These are phyloP conservation scores for Citrullus colocynthis DNA, from an alignment of 306 rosid species.

Conservation along the genomic window DNA sequence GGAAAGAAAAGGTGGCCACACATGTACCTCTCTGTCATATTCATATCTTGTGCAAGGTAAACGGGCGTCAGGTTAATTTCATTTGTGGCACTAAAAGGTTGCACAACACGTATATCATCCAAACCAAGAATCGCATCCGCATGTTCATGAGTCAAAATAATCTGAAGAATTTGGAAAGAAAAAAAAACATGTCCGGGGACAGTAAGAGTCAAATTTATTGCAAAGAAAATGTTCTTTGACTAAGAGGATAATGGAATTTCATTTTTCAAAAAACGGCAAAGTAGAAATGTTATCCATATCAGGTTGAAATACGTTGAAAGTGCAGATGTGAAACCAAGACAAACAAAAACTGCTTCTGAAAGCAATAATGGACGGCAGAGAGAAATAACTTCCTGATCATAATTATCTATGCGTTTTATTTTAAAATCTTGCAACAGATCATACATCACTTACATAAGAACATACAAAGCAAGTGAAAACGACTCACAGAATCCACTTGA, in stretches of 20 bases:
- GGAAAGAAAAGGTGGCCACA: neutral
- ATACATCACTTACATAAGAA: neutral
- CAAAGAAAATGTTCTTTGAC: neutral
- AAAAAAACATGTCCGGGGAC: neutral
- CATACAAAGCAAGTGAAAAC: neutral
- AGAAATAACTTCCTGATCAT: neutral
- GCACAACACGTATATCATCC: constrained; percentile 82
- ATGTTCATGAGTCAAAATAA: constrained; percentile 92
- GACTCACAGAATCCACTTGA: constrained; percentile 70
- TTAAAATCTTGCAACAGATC: neutral
- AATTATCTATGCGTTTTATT: neutral
- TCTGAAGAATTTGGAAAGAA: constrained; percentile 23
- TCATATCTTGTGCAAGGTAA: constrained; percentile 55
- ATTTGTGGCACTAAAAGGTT: constrained; percentile 68
- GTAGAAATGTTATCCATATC: neutral
- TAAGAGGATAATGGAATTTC: neutral
- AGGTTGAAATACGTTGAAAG: neutral
- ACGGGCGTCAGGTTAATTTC: constrained; percentile 67
- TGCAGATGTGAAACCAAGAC: neutral
- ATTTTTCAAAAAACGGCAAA: neutral
- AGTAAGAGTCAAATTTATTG: neutral
- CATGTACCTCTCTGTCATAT: constrained; percentile 70
- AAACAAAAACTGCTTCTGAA: neutral
- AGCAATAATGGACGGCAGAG: neutral
- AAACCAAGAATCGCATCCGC: constrained; percentile 97